Evolutionary conservation across 768 basidiomycete species (phyloP), one percentile per base, ranked within the genome.

Genomic region (Phylloporus sp.): DNA sequence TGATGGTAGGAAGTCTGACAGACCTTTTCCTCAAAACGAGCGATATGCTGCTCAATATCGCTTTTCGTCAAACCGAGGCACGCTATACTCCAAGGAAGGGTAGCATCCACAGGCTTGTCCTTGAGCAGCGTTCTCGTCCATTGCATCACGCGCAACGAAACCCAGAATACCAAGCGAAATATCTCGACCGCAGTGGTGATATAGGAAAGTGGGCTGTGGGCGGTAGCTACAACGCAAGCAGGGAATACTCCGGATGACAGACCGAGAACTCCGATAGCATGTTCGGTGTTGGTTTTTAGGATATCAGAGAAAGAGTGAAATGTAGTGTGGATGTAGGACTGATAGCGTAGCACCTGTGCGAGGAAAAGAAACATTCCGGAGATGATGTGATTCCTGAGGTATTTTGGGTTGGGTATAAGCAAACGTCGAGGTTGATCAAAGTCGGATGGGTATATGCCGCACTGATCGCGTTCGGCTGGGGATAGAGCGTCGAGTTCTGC

Each of bases 161-260:
- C 72, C 80, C 80, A 81, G 38, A 83, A 62, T 8, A 78, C 72
- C 16, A 82, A 60, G 26, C 80, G 75, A 60, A 74, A 82, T 2
- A 71, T 71, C 56, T 81, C 73, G 13, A 78, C 70, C 7, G 79
- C 67, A 46, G 65, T 70, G 5, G 66, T 65, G 40, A 82, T 72
- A 55, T 75, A 81, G 1, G 70, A 63, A 22, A 76, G 62, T 27
- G 67, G 57, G 23, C 65, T 70, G 10, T 55, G 44, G 0, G 81
- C 80, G 2, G 76, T 69, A 39, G 72, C 76, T 5, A 77, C 76
- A 15, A 80, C 76, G 49, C 77, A 77, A 8, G 81, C 80, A 16
- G 77, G 69, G 38, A 83, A 67, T 48, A 82, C 73, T 26, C 81
- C 81, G 41, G 79, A 81, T n/a, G 80, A 81, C 62, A 81, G 78